Evolutionary conservation across 2,329 filamentous ascomycete genomes (phyloP).

Genomic region (Xylaria digitata): DNA sequence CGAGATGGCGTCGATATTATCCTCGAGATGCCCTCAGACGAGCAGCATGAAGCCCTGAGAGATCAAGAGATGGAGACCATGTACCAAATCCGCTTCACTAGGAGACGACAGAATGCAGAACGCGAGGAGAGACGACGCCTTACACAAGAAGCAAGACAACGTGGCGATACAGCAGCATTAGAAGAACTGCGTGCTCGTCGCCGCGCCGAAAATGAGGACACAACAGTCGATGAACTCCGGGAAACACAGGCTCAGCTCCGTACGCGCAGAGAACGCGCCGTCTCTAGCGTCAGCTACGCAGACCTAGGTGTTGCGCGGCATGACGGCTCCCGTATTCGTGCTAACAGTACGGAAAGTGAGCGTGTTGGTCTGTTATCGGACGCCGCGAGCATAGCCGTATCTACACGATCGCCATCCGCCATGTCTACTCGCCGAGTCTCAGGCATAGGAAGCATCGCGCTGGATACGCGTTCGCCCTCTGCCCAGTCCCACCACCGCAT

Average conservation of each 20-base stretch:
- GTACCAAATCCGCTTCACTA: conserved; percentile 86
- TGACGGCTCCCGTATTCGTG: conserved; percentile 80
- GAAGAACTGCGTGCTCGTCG: conserved; percentile 71
- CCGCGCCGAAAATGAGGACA: conserved; percentile 58
- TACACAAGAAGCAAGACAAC: conserved; percentile 76
- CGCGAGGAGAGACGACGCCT: conserved; percentile 79
- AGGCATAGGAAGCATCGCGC: conserved; percentile 28
- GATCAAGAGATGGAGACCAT: conserved; percentile 93
- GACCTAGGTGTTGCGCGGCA: conserved; percentile 80
- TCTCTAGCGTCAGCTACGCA: conserved; percentile 81
- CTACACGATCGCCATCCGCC: conserved; percentile 46
- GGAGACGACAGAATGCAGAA: conserved; percentile 79
- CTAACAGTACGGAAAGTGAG: conserved; percentile 79
- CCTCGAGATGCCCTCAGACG: conserved; percentile 82
- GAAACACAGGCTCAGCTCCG: conserved; percentile 67
- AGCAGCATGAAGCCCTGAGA: conserved; percentile 80
- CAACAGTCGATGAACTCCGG: conserved; percentile 70
- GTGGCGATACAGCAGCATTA: conserved; percentile 77
- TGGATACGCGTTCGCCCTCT: conserved; percentile 51
- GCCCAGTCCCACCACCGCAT: conserved; percentile 56
- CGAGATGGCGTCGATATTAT: conserved; percentile 91
- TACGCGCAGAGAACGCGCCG: conserved; percentile 71
- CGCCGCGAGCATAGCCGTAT: conserved; percentile 69
- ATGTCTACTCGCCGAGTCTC: conserved; percentile 37
- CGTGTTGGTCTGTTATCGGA: conserved; percentile 76